Conservation (phyloP, 2,329 filamentous ascomycete genomes). For the Verticillium zaregamsianum region DNA sequence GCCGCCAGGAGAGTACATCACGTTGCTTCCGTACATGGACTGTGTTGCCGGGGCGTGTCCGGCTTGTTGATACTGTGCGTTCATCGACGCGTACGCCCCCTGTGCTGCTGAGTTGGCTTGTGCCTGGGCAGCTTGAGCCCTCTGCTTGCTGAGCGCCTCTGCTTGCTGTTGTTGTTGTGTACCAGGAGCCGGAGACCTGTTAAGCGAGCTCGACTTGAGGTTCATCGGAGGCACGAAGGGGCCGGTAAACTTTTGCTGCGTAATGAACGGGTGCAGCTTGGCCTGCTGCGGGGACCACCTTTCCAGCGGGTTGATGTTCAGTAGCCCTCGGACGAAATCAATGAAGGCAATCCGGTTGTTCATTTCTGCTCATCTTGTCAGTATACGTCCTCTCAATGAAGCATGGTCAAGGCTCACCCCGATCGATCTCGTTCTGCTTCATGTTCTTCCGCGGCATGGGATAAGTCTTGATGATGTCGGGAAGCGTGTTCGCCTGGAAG, state of each 20-base stretch:
- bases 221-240: slow-evolving; percentile 98
- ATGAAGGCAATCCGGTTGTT: slow-evolving; percentile 97
- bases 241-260: slow-evolving; percentile 93
- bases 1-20: slow-evolving; percentile 66
- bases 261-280: slow-evolving; percentile 96
- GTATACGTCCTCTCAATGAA: slow-evolving; percentile 1
- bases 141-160: slow-evolving; percentile 88
- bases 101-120: slow-evolving; percentile 64
- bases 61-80: slow-evolving; percentile 42
- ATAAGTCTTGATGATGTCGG: slow-evolving; percentile 96
- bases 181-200: slow-evolving; percentile 84
- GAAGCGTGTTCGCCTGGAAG: slow-evolving; percentile 88
- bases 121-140: slow-evolving; percentile 67
- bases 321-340: slow-evolving; percentile 88
- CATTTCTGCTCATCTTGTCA: slow-evolving; percentile 66
- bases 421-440: slow-evolving; percentile 93
- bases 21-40: slow-evolving; percentile 77
- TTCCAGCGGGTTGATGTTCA: slow-evolving; percentile 94
- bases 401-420: slow-evolving; percentile 57
- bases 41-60: slow-evolving; percentile 42
- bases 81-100: slow-evolving; percentile 53
- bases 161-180: slow-evolving; percentile 96
- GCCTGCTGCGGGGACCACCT: slow-evolving; percentile 97
- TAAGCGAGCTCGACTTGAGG: slow-evolving; percentile 79
- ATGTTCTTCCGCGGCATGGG: slow-evolving; percentile 99